Evolutionary conservation across 805 yeast species (phyloP).

Genomic region (Priceomyces fermenticarens): DNA sequence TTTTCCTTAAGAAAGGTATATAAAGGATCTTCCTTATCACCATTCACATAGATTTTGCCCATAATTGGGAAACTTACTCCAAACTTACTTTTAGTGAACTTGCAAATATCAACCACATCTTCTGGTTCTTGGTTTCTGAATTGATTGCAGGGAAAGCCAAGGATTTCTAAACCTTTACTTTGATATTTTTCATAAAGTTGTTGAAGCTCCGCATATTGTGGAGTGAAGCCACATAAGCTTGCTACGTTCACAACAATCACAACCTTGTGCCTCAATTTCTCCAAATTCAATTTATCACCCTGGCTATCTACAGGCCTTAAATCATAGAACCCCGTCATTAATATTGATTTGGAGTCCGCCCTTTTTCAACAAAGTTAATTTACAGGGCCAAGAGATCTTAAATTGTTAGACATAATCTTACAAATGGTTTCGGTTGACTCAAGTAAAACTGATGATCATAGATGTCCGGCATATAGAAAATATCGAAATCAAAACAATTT

Average conservation of each 20-base stretch:
- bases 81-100: constrained; percentile 17
- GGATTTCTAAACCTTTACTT: constrained; percentile 58
- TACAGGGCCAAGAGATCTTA: too few species aligned
- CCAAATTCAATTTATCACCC: constrained; percentile 58
- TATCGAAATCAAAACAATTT: neutral
- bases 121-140: constrained; percentile 81
- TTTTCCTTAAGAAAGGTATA: constrained; percentile 27
- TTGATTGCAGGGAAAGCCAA: constrained; percentile 92
- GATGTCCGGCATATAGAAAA: neutral
- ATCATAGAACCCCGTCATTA: constrained; percentile 45
- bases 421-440: neutral
- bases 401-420: too few species aligned
- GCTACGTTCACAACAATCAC: constrained; percentile 86
- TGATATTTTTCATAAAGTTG: constrained; percentile 61
- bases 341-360: neutral
- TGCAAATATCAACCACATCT: constrained; percentile 35
- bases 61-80: constrained; percentile 38
- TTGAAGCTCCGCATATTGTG: constrained; percentile 75
- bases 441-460: neutral
- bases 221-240: constrained; percentile 73
- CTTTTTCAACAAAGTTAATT: too few species aligned
- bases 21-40: constrained; percentile 25
- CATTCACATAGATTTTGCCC: constrained; percentile 37
- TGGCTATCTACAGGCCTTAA: constrained; percentile 61
- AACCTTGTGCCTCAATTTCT: constrained; percentile 69